These are phyloP conservation scores for Globisporangium lucens DNA, from an alignment of 352 stramenopile genomes.

Conservation along the genomic window DNA sequence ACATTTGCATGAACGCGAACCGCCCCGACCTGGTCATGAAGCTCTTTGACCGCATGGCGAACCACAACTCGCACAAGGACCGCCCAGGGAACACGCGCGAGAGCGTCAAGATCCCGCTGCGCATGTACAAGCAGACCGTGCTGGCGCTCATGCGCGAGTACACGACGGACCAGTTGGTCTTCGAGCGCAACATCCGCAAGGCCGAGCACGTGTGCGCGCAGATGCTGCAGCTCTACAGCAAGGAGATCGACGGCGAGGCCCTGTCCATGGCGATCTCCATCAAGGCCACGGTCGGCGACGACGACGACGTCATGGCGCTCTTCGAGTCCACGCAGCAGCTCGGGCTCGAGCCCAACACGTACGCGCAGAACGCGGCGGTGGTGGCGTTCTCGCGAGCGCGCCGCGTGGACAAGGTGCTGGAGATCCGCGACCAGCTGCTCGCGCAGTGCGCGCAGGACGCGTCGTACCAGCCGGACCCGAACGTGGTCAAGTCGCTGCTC, in stretches of 20 bases:
- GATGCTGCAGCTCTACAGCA: constrained; percentile 60
- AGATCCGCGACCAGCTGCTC: constrained; percentile 38
- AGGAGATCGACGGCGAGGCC: constrained; percentile 55
- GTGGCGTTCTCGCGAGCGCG: constrained; percentile 62
- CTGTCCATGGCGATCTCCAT: constrained; percentile 81
- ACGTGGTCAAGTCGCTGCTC: constrained; percentile 60
- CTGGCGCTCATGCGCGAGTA: constrained; percentile 51
- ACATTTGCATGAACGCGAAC: constrained; percentile 52
- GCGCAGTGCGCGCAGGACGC: constrained; percentile 14
- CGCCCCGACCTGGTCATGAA: constrained; percentile 50
- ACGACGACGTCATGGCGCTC: constrained; percentile 73
- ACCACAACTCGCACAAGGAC: constrained; percentile 42
- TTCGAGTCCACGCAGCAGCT: constrained; percentile 73
- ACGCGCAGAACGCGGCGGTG: constrained; percentile 74
- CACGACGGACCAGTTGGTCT: constrained; percentile 18
- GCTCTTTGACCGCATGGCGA: constrained; percentile 51
- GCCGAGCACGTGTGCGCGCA: constrained; percentile 57
- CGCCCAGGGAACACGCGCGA: constrained; percentile 9
- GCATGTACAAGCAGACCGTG: constrained; percentile 68
- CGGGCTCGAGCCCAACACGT: constrained; percentile 61
- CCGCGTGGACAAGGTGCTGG: constrained; percentile 48
- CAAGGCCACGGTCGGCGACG: constrained; percentile 59
- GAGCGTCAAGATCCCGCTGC: constrained; percentile 38
- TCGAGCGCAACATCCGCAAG: constrained; percentile 37
- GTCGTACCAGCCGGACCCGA: constrained; percentile 32